These are phyloP conservation scores for Fusarium cicatricum DNA, from an alignment of 2,329 filamentous ascomycete species.

Conservation along the genomic window DNA sequence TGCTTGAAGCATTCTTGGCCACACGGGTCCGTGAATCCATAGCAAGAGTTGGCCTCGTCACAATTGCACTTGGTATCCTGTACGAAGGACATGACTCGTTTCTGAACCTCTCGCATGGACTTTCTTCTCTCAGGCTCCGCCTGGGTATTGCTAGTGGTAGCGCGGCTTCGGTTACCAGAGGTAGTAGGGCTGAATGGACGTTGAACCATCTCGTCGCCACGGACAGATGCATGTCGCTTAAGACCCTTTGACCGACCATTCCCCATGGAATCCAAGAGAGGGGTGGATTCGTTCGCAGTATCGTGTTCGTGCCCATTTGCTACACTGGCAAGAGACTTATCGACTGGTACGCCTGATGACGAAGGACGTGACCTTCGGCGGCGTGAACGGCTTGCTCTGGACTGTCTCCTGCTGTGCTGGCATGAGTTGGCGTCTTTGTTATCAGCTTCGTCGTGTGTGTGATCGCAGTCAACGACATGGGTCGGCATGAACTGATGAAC, in stretches of 20 bases:
- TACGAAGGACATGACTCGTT: conserved; percentile 69
- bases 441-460: conserved; percentile 69
- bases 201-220: conserved; percentile 44
- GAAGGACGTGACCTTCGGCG: conserved; percentile 41
- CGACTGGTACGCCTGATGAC: conserved; percentile 33
- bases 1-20: conserved; percentile 73
- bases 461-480: conserved; percentile 82
- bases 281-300: conserved; percentile 55
- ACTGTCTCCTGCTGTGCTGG: conserved; percentile 40
- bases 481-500: conserved; percentile 79
- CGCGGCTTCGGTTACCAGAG: conserved; percentile 35
- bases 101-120: conserved; percentile 63
- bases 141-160: conserved; percentile 38
- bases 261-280: conserved; percentile 52
- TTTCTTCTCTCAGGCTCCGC: conserved; percentile 54
- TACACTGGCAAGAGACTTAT: conserved; percentile 29
- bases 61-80: conserved; percentile 71
- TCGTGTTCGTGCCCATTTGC: conserved; percentile 35
- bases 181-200: conserved; percentile 37
- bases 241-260: conserved; percentile 39
- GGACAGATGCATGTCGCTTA: conserved; percentile 42
- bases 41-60: conserved; percentile 68
- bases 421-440: conserved; percentile 40
- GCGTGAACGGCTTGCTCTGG: conserved; percentile 45
- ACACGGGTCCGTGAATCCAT: conserved; percentile 71